Evolutionary conservation across 495 filamentous ascomycete species (phyloP), one percentile per base, ranked within the genome.

Genomic region (Pseudevernia furfuracea): DNA sequence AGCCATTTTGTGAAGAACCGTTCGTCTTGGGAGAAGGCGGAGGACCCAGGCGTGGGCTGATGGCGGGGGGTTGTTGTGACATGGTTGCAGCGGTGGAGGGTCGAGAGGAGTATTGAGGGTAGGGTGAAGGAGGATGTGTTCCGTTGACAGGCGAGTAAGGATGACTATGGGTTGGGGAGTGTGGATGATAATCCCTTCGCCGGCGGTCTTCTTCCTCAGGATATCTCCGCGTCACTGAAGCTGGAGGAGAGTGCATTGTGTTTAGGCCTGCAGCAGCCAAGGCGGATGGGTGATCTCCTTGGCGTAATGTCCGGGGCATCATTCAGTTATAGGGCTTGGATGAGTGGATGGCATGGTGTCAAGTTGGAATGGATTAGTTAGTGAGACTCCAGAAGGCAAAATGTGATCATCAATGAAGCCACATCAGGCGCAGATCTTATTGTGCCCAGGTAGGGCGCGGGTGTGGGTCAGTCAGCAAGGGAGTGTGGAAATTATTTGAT

Each of bases 161-260:
- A 36, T 62, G 65, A 46, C 46, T 49, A 17, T 66, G 70, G 52
- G 67, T 63, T 14, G 70, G 70, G 36, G 70, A 71, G 37, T 63
- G 65, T 7, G 67, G 61, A 36, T 41, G 60, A 58, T 61, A 65
- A 67, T 74, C 64, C 61, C 71, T 71, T 70, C 67, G 66, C 28
- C 60, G 62, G 30, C 67, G 68, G 14, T 73, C 74, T 23, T 74
- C 71, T 61, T 73, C 68, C 32, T 71, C 70, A 28, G 62, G 59
- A 25, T 66, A 62, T 49, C 65, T 72, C 70, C 64, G 65, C 58
- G 66, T 60, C 62, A 65, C 67, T 66, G 69, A 56, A n/a, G 49
- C 57, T 59, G 56, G 41, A 28, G 62, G 43, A 46, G 49, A 53
- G 21, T 43, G 44, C 23, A 66, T 61, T 36, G 52, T 30, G 8